Evolutionary conservation across 2,329 filamentous ascomycete genomes (phyloP), one percentile per base, ranked within the genome.

Genomic region (Cryoendolithus antarcticus): DNA sequence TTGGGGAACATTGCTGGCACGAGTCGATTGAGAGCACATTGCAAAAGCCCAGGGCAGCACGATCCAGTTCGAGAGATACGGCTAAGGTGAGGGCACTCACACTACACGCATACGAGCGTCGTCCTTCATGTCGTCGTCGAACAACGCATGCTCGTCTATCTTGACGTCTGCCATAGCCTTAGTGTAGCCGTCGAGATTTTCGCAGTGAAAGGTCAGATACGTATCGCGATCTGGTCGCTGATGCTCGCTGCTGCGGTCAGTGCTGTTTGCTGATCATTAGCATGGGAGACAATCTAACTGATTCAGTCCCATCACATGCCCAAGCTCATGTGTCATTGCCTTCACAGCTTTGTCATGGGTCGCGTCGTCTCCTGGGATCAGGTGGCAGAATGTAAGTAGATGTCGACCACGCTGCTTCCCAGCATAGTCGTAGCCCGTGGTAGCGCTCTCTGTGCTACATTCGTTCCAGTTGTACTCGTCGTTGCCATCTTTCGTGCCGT

Each of bases 401-500:
- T 40, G 38, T 4, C 38, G 38, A 6, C 7, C 15, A 9, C 15
- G 32, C 4, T 35, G 9, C 4, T 27, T 35, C n/a, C 8, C 30
- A 1, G 32, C 24, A 30, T 48, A 48, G 3, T 38, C 6, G 13
- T 50, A 50, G 19, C 48, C 48, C 11, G 40, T 41, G 9, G 41
- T 44, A 3, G 48, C 40, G 13, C 33, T 40, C 29, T 39, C 37
- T 4, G 42, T 50, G 4, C 37, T 15, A 13, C 46, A 48, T 1
- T 45, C 27, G 10, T 48, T 33, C 38, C 36, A 41, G 13, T 48
- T 45, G 34, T 35, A 44, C 6, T 32, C 41, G 6, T 44, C 39
- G 30, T 49, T 42, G 1, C 32, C 39, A 28, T 49, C 44, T 15
- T 31, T 43, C 3, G 48, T 49, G 10, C 36, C 37, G 11, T 52